These are phyloP conservation scores for Penicillium verrucosum DNA, from an alignment of 2,329 filamentous ascomycete species.

Conservation along the genomic window DNA sequence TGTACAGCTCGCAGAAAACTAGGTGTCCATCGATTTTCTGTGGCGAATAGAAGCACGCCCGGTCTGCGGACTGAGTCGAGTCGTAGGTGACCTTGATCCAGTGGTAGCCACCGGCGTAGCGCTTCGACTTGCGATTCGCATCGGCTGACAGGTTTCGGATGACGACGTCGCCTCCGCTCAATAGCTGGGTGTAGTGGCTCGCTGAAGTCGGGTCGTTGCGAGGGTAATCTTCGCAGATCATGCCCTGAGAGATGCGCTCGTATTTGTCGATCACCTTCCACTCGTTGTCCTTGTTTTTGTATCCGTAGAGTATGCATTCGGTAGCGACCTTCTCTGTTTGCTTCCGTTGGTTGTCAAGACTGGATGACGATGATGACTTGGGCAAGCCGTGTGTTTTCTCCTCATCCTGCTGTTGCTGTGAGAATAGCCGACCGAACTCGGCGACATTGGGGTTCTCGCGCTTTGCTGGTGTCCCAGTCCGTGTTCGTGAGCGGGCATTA, in stretches of 20 bases:
- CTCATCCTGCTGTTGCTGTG: slow-evolving; percentile 45
- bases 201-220: slow-evolving; percentile 72
- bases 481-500: slow-evolving; percentile 50
- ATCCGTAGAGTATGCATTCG: slow-evolving; percentile 84
- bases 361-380: slow-evolving; percentile 42
- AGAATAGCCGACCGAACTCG: slow-evolving; percentile 47
- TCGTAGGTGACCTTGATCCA: slow-evolving; percentile 90
- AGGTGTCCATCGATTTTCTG: slow-evolving; percentile 68
- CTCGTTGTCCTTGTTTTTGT: slow-evolving; percentile 62
- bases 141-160: slow-evolving; percentile 66
- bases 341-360: slow-evolving; percentile 40
- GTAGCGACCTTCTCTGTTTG: slow-evolving; percentile 56
- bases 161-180: slow-evolving; percentile 69
- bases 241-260: slow-evolving; percentile 74
- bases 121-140: slow-evolving; percentile 75
- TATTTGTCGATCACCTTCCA: slow-evolving; percentile 89
- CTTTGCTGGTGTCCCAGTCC: slow-evolving; percentile 57
- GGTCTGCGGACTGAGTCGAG: slow-evolving; percentile 66
- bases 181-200: slow-evolving; percentile 66
- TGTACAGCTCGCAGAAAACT: slow-evolving; percentile 69
- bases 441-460: slow-evolving; percentile 54
- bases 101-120: slow-evolving; percentile 77
- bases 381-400: slow-evolving; percentile 38
- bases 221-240: slow-evolving; percentile 90
- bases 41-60: slow-evolving; percentile 66